Percentiles rank a stretch among this genome's conserved stretches.
These are phyloP conservation scores for Skeletonema potamos DNA, from an alignment of 108 stramenopile species.

Conservation along the genomic window DNA sequence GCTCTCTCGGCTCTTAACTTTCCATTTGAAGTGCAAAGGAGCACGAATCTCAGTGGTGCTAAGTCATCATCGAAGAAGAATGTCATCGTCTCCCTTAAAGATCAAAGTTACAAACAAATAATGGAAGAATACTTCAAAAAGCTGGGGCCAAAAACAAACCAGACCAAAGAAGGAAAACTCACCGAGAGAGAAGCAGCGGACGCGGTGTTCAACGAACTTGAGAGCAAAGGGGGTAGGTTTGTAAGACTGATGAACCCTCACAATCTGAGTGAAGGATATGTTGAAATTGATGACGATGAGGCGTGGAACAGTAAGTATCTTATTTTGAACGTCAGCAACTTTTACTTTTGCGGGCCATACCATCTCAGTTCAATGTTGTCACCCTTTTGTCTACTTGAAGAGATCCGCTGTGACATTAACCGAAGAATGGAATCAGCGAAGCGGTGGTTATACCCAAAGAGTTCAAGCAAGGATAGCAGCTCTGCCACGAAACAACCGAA, in stretches of 20 bases:
- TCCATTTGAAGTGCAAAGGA: background rate
- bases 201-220: background rate
- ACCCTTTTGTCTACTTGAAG: background rate
- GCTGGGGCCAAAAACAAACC: background rate
- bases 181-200: background rate
- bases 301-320: background rate
- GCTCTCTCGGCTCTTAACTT: background rate
- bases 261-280: background rate
- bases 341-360: background rate
- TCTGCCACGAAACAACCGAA: background rate
- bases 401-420: background rate
- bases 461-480: background rate
- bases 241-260: background rate
- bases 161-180: background rate
- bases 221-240: background rate
- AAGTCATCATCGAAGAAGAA: background rate
- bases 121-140: slow-evolving; percentile 1
- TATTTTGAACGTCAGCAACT: background rate
- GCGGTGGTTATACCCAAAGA: background rate
- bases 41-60: background rate
- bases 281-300: background rate
- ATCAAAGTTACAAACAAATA: background rate
- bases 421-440: background rate
- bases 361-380: background rate
- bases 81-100: background rate